Evolutionary conservation across 257 asterid genomes (phyloP).

Genomic region (Petunia axillaris): DNA sequence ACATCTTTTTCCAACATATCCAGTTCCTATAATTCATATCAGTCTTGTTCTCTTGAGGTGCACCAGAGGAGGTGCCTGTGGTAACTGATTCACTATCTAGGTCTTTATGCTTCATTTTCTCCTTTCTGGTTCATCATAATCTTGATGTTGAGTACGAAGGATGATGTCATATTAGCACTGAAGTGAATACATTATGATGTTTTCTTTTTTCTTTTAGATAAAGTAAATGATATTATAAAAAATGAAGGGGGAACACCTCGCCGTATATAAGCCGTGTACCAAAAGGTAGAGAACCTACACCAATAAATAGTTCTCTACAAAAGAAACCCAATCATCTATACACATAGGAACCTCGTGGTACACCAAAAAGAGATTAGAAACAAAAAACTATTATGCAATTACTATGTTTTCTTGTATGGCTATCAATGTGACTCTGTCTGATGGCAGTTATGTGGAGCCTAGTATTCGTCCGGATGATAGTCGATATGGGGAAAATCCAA

Average conservation of each 20-base stretch:
- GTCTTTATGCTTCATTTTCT: slow-evolving; percentile 3
- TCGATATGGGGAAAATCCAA: slow-evolving; percentile 98
- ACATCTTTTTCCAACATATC: not conserved
- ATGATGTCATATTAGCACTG: not conserved
- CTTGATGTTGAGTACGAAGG: not conserved
- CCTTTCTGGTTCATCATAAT: slow-evolving; percentile 13
- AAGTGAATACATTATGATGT: not conserved
- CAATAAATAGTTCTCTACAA: no score
- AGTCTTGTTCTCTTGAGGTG: not conserved
- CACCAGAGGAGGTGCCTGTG: not conserved
- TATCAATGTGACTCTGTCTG: slow-evolving; percentile 47
- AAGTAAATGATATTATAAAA: no score
- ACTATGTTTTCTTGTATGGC: not conserved
- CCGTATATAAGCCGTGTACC: no score
- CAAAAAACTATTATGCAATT: no score
- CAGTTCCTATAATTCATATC: not conserved
- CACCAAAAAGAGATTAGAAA: no score
- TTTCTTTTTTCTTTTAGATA: not conserved
- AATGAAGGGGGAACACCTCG: no score
- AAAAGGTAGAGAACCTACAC: no score
- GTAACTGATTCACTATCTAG: slow-evolving; percentile 12
- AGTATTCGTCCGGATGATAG: slow-evolving; percentile 98
- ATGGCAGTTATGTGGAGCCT: slow-evolving; percentile 93
- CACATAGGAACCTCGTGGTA: no score
- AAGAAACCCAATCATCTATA: no score